phyloP scores from a whole-genome alignment of 305 asterid species.

The Fraxinus sp. region DNA sequence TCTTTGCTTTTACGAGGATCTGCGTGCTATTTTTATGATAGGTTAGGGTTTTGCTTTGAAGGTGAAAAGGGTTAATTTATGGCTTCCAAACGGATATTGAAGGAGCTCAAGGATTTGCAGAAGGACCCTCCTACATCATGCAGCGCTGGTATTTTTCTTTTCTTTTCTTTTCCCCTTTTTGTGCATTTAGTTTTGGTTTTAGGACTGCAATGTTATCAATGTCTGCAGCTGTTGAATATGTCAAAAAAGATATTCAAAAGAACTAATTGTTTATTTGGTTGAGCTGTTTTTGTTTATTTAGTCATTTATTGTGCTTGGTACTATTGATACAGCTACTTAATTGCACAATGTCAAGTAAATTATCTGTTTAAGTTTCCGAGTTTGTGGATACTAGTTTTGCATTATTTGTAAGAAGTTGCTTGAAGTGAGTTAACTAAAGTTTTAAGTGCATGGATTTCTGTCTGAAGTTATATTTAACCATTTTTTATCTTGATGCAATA shows the following conservation, averaged over 20 bases:
- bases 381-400: not conserved
- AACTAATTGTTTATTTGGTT: not conserved
- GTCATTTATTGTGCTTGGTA: not conserved
- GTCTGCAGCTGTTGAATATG: not conserved
- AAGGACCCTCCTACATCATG: slow-evolving; percentile 20
- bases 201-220: not conserved
- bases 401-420: not conserved
- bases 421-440: not conserved
- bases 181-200: not conserved
- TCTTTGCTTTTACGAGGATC: not conserved
- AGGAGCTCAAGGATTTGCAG: slow-evolving; percentile 20
- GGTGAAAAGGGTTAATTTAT: slow-evolving; percentile 28
- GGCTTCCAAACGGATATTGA: slow-evolving; percentile 39
- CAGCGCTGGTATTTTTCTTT: slow-evolving; percentile 2
- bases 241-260: not conserved
- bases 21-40: not conserved
- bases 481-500: not conserved
- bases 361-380: not conserved
- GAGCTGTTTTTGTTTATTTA: not conserved
- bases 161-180: not conserved
- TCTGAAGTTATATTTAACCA: not conserved
- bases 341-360: not conserved
- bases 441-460: not conserved
- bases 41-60: slow-evolving; percentile 28
- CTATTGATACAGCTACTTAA: not conserved